phyloP scores from a whole-genome alignment of 1,284 basidiomycete species.

The Leccinum griseonigrum region DNA sequence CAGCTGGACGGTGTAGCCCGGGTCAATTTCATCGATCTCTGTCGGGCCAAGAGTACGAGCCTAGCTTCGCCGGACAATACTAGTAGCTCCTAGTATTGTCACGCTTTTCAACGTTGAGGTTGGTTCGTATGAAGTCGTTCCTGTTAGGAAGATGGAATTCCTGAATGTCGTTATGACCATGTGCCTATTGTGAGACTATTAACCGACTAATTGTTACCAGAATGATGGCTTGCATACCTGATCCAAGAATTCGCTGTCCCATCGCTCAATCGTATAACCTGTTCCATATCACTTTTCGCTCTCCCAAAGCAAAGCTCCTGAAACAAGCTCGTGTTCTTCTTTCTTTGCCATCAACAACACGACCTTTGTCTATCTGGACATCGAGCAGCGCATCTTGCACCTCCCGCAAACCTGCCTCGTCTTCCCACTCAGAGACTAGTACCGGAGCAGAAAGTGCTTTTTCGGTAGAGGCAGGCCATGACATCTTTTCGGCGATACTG shows the following conservation, averaged over 20 bases:
- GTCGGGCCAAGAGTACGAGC: too few species aligned
- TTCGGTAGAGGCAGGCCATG: slow-evolving; percentile 79
- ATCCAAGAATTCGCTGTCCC: slow-evolving; percentile 62
- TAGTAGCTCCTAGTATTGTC: slow-evolving; percentile 27
- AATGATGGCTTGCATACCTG: slow-evolving; percentile 45
- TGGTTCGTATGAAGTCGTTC: slow-evolving; percentile 89
- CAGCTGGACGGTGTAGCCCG: too few species aligned
- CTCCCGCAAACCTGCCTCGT: slow-evolving; percentile 49
- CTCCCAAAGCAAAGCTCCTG: slow-evolving; percentile 55
- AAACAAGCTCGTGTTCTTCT: slow-evolving; percentile 59
- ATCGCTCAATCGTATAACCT: slow-evolving; percentile 68
- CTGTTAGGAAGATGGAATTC: slow-evolving; percentile 80
- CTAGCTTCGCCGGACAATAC: too few species aligned
- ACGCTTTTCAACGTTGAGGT: slow-evolving; percentile 78
- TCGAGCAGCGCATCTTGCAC: slow-evolving; percentile 62
- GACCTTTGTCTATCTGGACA: slow-evolving; percentile 44
- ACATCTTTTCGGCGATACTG: slow-evolving; percentile 77
- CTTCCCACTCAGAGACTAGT: slow-evolving; percentile 78
- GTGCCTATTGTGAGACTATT: slow-evolving; percentile 40
- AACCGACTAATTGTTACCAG: not conserved
- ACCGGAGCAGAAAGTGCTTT: slow-evolving; percentile 75
- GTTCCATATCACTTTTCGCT: slow-evolving; percentile 88
- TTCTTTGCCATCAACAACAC: slow-evolving; percentile 80
- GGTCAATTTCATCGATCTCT: too few species aligned
- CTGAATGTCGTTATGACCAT: slow-evolving; percentile 56